Conservation (phyloP, 768 basidiomycete genomes). For the Bullera alba region DNA sequence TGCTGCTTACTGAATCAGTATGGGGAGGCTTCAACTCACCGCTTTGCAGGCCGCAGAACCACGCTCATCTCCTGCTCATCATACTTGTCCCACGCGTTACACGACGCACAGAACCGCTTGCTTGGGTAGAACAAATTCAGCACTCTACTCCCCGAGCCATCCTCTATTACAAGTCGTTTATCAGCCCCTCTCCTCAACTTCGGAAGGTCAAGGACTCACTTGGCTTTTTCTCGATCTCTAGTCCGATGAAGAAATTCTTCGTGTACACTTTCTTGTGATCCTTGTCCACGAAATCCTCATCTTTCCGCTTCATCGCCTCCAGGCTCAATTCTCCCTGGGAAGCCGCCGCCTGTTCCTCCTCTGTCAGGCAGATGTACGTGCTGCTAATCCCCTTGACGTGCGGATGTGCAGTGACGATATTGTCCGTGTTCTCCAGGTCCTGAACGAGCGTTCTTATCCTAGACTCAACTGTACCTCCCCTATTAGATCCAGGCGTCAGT, state of each 20-base stretch:
- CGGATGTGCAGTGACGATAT: conserved; percentile 84
- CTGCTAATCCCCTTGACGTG: conserved; percentile 91
- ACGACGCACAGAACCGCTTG: conserved; percentile 85
- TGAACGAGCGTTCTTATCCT: conserved; percentile 91
- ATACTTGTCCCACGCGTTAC: conserved; percentile 92
- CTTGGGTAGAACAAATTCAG: conserved; percentile 97
- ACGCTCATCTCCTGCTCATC: conserved; percentile 90
- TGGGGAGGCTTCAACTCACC: conserved; percentile 51
- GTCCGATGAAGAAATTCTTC: conserved; percentile 97
- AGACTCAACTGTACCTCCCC: conserved; percentile 98
- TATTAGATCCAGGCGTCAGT: conserved; percentile 28
- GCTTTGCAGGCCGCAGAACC: conserved; percentile 84
- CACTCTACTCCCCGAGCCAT: conserved; percentile 66
- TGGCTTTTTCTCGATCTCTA: conserved; percentile 83
- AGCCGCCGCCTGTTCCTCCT: conserved; percentile 79
- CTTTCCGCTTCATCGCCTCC: conserved; percentile 62
- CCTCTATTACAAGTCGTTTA: conserved; percentile 54
- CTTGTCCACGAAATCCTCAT: conserved; percentile 51
- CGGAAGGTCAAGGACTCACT: conserved; percentile 53
- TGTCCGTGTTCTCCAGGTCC: conserved; percentile 94
- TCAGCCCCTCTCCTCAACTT: neutral
- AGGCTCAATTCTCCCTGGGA: conserved; percentile 80
- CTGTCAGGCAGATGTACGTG: conserved; percentile 70
- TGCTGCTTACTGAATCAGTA: neutral
- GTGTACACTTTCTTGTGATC: conserved; percentile 71